Percentiles rank a stretch among this genome's conserved stretches.
phyloP scores from a whole-genome alignment of 768 basidiomycete genomes.

The Phallus indusiatus region DNA sequence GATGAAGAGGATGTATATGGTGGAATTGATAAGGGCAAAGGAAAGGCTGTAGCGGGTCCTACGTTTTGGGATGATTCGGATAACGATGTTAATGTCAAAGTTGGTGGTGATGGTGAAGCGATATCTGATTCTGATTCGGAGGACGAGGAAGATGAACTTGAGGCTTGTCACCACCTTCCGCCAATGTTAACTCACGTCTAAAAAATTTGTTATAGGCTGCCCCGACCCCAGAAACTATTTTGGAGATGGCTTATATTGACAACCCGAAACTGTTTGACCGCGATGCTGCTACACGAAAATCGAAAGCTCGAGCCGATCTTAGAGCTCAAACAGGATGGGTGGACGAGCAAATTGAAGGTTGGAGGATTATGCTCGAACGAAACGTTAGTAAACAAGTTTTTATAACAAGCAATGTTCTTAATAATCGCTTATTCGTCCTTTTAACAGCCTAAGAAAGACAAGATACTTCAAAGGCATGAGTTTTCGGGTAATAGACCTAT shows the following conservation, averaged over 20 bases:
- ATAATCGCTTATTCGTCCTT: background rate
- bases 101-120: slow-evolving; percentile 54
- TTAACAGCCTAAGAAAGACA: slow-evolving; percentile 60
- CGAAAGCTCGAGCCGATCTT: slow-evolving; percentile 58
- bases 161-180: slow-evolving; percentile 5
- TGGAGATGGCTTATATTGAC: slow-evolving; percentile 70
- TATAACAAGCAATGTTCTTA: slow-evolving; percentile 2
- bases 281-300: slow-evolving; percentile 60
- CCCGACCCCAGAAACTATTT: slow-evolving; percentile 42
- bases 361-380: slow-evolving; percentile 82
- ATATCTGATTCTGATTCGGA: slow-evolving; percentile 27
- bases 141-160: slow-evolving; percentile 26
- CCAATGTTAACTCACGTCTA: background rate
- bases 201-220: slow-evolving; percentile 6
- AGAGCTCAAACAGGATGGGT: slow-evolving; percentile 64
- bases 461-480: slow-evolving; percentile 65
- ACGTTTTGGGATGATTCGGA: slow-evolving; percentile 40
- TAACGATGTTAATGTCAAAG: slow-evolving; percentile 34
- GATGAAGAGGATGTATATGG: slow-evolving; percentile 64
- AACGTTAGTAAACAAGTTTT: slow-evolving; percentile 40
- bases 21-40: slow-evolving; percentile 26
- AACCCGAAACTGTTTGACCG: slow-evolving; percentile 71
- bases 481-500: slow-evolving; percentile 52
- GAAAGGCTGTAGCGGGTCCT: slow-evolving; percentile 20
- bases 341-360: slow-evolving; percentile 88